Evolutionary conservation across 2,329 filamentous ascomycete species (phyloP), one percentile per base, ranked within the genome.

Genomic region (Apiospora arundinis): DNA sequence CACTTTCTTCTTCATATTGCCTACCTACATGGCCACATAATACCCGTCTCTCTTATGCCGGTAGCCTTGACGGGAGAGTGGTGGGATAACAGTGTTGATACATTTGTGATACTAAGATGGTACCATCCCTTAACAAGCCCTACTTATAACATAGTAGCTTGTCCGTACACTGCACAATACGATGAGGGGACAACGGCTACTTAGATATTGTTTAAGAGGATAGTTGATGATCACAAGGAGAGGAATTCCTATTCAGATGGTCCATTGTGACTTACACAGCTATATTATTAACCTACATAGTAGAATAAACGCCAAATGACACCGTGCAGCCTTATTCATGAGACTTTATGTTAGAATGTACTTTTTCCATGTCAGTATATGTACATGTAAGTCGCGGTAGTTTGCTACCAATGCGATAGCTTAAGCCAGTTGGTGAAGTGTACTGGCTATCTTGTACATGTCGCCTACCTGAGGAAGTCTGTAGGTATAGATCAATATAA

Each of bases 51-150:
- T 18, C 32, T 63, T 40, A 40, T n/a, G 56, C 56, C 32, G 56
- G 32, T n/a, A 40, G 32, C 56, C 56, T 63, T 40, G 21, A 18
- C 28, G 18, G 28, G 8, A 28, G 28, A 37, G 28, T 16, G 52
- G 32, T n/a, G 16, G 28, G 12, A 56, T 4, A 63, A 23, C 18
- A 40, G 56, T 40, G 12, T 60, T 60, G 52, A 37, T 60, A 60
- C 52, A n/a, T 28, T 60, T 60, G 52, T 60, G 52, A 60, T 60
- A 60, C 52, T n/a, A 28, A 37, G 52, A 21, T 37, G 52, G 52
- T 18, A 60, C 32, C 28, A 60, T n/a, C 12, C 52, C 28, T 60
- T 14, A 18, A 21, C 56, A 37, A 63, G 28, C 32, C 40, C 28
- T 63, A 7, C 21, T n/a, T 40, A 40, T 23, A 32, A n/a, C n/a